A percentile compares a stretch with the other conserved stretches of the same genome.
These are phyloP conservation scores for Trichoderma breve DNA, from an alignment of 2,329 filamentous ascomycete genomes.

Conservation along the genomic window DNA sequence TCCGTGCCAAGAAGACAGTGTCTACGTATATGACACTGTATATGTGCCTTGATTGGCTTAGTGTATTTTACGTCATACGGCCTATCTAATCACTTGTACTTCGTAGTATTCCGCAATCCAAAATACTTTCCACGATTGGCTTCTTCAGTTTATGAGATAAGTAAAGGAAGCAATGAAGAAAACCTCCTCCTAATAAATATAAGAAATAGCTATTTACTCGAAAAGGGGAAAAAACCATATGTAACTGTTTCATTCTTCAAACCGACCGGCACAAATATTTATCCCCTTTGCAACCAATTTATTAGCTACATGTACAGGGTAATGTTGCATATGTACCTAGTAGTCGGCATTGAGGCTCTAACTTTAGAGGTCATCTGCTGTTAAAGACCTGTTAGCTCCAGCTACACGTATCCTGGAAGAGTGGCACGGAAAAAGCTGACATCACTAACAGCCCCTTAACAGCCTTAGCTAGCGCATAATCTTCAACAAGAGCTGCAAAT, in stretches of 20 bases:
- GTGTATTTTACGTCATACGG: background rate
- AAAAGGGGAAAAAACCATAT: background rate
- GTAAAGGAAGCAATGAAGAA: background rate
- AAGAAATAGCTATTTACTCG: background rate
- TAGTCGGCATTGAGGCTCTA: background rate
- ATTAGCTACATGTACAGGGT: background rate
- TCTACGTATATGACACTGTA: background rate
- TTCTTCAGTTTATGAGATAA: background rate
- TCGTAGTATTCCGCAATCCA: too few species aligned
- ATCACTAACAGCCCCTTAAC: background rate
- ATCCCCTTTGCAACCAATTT: background rate
- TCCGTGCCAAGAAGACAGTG: background rate
- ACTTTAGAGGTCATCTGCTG: background rate
- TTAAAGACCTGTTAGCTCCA: background rate
- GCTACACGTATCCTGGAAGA: background rate
- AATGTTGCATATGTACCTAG: background rate
- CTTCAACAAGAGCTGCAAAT: too few species aligned
- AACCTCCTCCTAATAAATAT: background rate
- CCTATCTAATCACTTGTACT: background rate
- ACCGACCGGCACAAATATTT: background rate
- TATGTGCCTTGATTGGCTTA: background rate
- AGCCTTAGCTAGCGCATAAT: background rate
- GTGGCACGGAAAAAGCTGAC: background rate
- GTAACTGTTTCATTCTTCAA: background rate
- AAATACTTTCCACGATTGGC: background rate